Base-by-base conservation (phyloP, 345 rosid genomes). In the Kernera saxatilis region DNA sequence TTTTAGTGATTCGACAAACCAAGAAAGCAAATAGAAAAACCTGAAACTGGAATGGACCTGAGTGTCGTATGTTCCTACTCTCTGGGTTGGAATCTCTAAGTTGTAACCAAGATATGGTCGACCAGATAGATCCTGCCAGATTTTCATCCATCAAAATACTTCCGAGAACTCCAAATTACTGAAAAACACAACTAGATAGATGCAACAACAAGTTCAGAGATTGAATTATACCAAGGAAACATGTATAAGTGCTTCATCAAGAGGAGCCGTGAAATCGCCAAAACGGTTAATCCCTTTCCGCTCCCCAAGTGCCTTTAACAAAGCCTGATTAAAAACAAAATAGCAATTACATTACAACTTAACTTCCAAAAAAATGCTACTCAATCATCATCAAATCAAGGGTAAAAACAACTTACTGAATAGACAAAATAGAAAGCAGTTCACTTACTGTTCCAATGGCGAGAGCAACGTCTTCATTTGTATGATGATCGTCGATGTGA, bases 401-500 rank as follows among this genome's bases (percentile, higher is more conserved):
- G n/a, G n/a, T n/a, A n/a, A n/a, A n/a, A n/a, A n/a, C 6, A 17
- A 62, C 6, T 15, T 30, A 37, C 33, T 8, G 3, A n/a, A 22
- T 40, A 26, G 6, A 41, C n/a, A 29, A 63, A 14, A 25, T 2
- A 67, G 0, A 48, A 21, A 2, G 2, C 23, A 54, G 8, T 40
- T 33, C 1, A 27, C 65, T 43, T 23, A 91, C 97, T 4, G 97
- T 85, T 80, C 98, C 97, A 71, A 89, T 79, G 76, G 96, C 91
- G 67, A 91, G 97, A 8, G 93, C 91, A 75, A 88, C 87, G 76
- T 91, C 98, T 81, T 93, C 96, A 73, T 89, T 93, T 0, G 93
- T 91, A 68, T 93, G 98, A 74, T 91, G 97, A 84, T 93, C 95
- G 22, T 93, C 97, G 4, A 93, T 93, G 77, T 89, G 97, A 84